Base-by-base conservation (phyloP, 2,329 filamentous ascomycete genomes). In the Apiospora koreana region DNA sequence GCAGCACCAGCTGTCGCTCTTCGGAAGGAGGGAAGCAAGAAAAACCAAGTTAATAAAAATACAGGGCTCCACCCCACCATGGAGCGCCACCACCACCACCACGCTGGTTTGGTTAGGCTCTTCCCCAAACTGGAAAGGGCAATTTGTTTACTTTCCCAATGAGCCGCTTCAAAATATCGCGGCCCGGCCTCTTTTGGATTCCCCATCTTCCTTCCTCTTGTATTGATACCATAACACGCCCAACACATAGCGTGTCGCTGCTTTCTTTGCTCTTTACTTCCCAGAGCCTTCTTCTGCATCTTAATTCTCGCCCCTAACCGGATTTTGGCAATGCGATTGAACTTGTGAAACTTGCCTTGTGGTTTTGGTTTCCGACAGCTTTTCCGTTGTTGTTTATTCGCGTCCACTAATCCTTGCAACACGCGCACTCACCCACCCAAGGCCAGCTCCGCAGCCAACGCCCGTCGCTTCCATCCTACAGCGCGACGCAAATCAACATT, bases 91-190 rank as follows among this genome's bases (percentile, higher is more conserved):
- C n/a, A n/a, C n/a, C n/a, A n/a, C 25, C 48, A 31, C 25, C 23
- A 3, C 23, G 48, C 48, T 50, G 50, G 50, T 54, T 31, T 8
- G 50, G 54, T 38, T 62, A 62, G 54, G 54, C 31, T 62, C 31
- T 16, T 62, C 54, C 64, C 64, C 64, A 66, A 66, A 45, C 64
- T 66, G 64, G 64, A 66, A 66, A 66, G 45, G 66, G 66, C 66
- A 48, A 38, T 68, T 54, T 68, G 66, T 68, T 68, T 68, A 68
- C 66, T 35, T 68, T 68, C 66, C 35, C 35, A 35, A 8, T 3
- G 35, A 35, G 35, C 35, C 35, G 35, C 35, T 35, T 35, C 42
- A 38, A 48, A 68, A 54, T 62, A 62, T 62, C 54, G 54, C 54
- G 54, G 31, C 54, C 31, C 54, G 31, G 54, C 54, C 31, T 62